Conservation (phyloP, 2,329 filamentous ascomycete genomes). For the Thyridium curvatum region DNA sequence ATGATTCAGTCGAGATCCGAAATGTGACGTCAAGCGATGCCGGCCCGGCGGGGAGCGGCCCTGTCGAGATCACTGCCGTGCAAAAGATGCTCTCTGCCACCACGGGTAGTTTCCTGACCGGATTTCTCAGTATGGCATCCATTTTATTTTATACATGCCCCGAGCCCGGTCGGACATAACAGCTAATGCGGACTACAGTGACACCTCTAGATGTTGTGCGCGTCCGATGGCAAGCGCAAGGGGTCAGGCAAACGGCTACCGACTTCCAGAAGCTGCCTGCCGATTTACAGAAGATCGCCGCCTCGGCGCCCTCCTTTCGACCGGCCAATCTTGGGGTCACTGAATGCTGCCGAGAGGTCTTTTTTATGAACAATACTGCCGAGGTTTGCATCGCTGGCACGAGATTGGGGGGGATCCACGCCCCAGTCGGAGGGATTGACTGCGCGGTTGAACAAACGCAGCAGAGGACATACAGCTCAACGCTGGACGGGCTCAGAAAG, state of each 20-base stretch:
- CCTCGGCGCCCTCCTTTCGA: slow-evolving; percentile 60
- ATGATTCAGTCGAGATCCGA: too few species aligned
- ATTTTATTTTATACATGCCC: too few species aligned
- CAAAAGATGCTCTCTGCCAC: slow-evolving; percentile 97
- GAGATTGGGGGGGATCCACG: slow-evolving; percentile 42
- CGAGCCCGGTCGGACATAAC: neutral
- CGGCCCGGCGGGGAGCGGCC: slow-evolving; percentile 16
- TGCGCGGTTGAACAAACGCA: slow-evolving; percentile 88
- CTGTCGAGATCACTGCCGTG: slow-evolving; percentile 65
- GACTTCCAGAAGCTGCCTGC: slow-evolving; percentile 32
- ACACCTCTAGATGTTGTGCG: slow-evolving; percentile 96
- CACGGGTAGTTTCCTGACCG: slow-evolving; percentile 83
- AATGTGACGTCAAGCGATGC: too few species aligned
- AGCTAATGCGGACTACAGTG: slow-evolving; percentile 43
- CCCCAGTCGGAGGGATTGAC: slow-evolving; percentile 40
- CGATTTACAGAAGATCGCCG: slow-evolving; percentile 48
- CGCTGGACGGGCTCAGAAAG: slow-evolving; percentile 85
- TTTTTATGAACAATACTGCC: slow-evolving; percentile 84
- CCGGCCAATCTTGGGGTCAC: slow-evolving; percentile 81
- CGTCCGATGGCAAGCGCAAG: slow-evolving; percentile 86
- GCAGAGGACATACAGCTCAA: slow-evolving; percentile 79
- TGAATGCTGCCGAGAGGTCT: slow-evolving; percentile 92
- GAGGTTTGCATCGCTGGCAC: slow-evolving; percentile 73
- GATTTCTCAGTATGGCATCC: slow-evolving; percentile 78
- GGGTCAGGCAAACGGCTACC: slow-evolving; percentile 30